Conservation (phyloP, 441 rosid genomes). For the Brassica balearica region DNA sequence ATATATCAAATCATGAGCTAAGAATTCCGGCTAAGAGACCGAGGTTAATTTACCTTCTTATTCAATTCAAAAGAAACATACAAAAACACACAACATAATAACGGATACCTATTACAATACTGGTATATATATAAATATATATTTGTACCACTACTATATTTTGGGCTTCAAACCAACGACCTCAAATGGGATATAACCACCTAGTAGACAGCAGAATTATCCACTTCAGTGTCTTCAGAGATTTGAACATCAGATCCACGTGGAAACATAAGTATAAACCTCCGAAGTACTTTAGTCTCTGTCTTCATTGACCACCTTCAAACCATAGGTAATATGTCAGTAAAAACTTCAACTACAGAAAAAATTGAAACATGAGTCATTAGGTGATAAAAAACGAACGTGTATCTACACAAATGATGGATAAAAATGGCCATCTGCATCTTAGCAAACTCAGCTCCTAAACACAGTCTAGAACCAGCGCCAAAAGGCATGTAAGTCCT, state of each 20-base stretch:
- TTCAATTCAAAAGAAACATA: not conserved
- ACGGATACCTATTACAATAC: not conserved
- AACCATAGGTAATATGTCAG: not conserved
- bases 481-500: conserved; percentile 28
- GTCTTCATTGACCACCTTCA: not conserved
- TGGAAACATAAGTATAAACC: not conserved
- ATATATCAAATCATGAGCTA: too few relatives aligned
- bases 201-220: not conserved
- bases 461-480: conserved; percentile 22
- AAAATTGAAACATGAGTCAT: not conserved
- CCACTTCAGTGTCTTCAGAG: not conserved
- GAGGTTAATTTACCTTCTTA: too few relatives aligned
- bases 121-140: not conserved
- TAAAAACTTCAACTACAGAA: not conserved
- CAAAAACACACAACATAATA: not conserved
- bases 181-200: not conserved
- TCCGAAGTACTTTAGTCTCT: not conserved
- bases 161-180: not conserved
- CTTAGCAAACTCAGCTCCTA: conserved; percentile 34
- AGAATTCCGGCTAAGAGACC: too few relatives aligned
- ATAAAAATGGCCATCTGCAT: conserved; percentile 23
- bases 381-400: not conserved
- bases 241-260: not conserved
- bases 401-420: conserved; percentile 32
- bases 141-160: not conserved